Percentiles rank a stretch among this genome's conserved stretches.
These are phyloP conservation scores for Verticillium nonalfalfae DNA, from an alignment of 2,329 filamentous ascomycete species.

Conservation along the genomic window DNA sequence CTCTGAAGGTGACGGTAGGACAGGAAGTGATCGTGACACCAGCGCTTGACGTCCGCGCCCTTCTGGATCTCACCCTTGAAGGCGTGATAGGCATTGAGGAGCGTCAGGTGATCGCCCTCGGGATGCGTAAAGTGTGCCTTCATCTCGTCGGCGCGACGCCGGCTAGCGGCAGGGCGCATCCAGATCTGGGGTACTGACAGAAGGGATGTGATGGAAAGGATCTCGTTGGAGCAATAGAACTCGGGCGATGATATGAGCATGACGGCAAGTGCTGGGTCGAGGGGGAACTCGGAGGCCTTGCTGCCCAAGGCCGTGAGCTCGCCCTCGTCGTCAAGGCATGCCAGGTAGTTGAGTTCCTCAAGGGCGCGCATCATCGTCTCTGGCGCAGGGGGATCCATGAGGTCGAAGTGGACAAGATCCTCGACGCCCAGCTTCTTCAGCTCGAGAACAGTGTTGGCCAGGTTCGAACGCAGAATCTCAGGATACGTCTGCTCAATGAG, in stretches of 20 bases:
- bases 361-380: slow-evolving; percentile 98
- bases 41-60: slow-evolving; percentile 67
- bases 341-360: slow-evolving; percentile 95
- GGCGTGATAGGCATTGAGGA: slow-evolving; percentile 96
- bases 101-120: slow-evolving; percentile 91
- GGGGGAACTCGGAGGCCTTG: slow-evolving; percentile 88
- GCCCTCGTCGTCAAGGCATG: slow-evolving; percentile 75
- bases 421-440: slow-evolving; percentile 95
- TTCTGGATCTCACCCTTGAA: slow-evolving; percentile 74
- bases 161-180: slow-evolving; percentile 74
- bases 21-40: slow-evolving; percentile 97
- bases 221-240: slow-evolving; percentile 98
- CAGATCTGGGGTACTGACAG: slow-evolving; percentile 94
- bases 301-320: slow-evolving; percentile 81
- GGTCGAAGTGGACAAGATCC: slow-evolving; percentile 94
- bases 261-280: slow-evolving; percentile 89
- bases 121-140: slow-evolving; percentile 88
- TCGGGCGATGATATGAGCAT: slow-evolving; percentile 98
- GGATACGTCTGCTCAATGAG: slow-evolving; percentile 96
- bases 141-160: slow-evolving; percentile 95
- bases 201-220: slow-evolving; percentile 88
- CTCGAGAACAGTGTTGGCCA: slow-evolving; percentile 91
- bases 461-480: slow-evolving; percentile 89
- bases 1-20: slow-evolving; percentile 83
- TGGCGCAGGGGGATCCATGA: slow-evolving; percentile 96